Conservation (phyloP, 176 grass and related monocot species). For the Oryza longistaminata region DNA sequence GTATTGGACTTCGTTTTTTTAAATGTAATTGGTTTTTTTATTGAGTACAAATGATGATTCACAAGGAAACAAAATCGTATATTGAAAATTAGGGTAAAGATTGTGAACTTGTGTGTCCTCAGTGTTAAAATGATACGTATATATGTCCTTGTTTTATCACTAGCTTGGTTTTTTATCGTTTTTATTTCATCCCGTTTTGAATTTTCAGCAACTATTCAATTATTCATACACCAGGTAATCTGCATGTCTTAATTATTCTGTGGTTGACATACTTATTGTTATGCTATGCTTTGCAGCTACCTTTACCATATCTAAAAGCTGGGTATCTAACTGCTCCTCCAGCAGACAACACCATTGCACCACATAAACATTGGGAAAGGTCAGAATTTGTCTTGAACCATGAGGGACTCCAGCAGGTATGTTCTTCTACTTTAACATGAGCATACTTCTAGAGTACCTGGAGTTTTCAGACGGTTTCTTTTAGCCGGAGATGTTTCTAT, state of each 20-base stretch:
- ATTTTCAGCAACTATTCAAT: background rate
- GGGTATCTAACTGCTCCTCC: slow-evolving; percentile 75
- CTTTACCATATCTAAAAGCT: slow-evolving; percentile 78
- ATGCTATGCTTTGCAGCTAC: slow-evolving; percentile 47
- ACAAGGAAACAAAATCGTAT: background rate
- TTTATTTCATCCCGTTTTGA: background rate
- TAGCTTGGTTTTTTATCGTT: background rate
- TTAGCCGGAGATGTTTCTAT: background rate
- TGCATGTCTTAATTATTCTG: background rate
- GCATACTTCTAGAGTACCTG: background rate
- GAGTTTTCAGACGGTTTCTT: background rate
- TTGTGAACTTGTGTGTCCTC: background rate
- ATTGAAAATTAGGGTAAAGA: slow-evolving; percentile 2
- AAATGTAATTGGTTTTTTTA: background rate
- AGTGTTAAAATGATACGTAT: background rate
- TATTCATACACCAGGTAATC: background rate
- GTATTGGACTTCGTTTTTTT: background rate
- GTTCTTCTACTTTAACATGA: slow-evolving; percentile 5
- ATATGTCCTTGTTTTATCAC: background rate
- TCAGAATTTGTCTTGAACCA: slow-evolving; percentile 77
- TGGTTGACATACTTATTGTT: slow-evolving; percentile 10
- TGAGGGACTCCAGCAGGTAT: slow-evolving; percentile 64
- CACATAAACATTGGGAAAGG: slow-evolving; percentile 80
- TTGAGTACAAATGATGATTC: background rate
- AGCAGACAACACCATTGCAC: slow-evolving; percentile 57